These are phyloP conservation scores for Raffaelea albimanens DNA, from an alignment of 2,329 filamentous ascomycete species.

Conservation along the genomic window DNA sequence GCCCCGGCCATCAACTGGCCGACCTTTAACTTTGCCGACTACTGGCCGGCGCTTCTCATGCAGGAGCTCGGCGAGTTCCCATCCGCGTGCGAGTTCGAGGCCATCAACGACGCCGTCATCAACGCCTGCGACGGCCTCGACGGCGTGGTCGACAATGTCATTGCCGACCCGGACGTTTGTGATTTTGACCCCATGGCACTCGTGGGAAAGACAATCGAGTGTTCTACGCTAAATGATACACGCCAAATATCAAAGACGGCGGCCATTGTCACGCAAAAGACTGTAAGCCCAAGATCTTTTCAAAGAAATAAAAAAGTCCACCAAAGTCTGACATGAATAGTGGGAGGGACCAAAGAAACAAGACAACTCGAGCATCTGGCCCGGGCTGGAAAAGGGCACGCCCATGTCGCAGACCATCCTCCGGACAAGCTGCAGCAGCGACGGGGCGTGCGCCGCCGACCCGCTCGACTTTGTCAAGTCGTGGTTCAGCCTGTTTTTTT, in stretches of 20 bases:
- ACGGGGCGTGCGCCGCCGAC: not conserved
- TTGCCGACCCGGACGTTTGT: conserved; percentile 27
- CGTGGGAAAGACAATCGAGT: conserved; percentile 33
- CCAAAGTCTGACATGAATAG: too few relatives aligned
- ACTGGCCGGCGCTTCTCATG: conserved; percentile 24
- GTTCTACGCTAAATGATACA: too few relatives aligned
- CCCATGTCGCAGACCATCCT: too few relatives aligned
- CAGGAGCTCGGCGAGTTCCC: conserved; percentile 21
- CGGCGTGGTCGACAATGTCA: conserved; percentile 32
- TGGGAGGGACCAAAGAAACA: too few relatives aligned
- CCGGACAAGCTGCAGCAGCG: conserved; percentile 7
- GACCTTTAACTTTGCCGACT: conserved; percentile 20
- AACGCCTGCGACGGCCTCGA: conserved; percentile 33
- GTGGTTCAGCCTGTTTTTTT: not conserved
- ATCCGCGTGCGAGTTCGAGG: conserved; percentile 25
- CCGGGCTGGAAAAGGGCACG: too few relatives aligned
- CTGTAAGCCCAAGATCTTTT: too few relatives aligned
- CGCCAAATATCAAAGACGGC: too few relatives aligned
- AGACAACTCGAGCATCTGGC: too few relatives aligned
- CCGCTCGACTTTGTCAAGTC: conserved; percentile 3
- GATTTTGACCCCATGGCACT: conserved; percentile 19
- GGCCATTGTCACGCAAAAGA: too few relatives aligned
- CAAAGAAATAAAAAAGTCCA: too few relatives aligned
- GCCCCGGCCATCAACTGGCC: conserved; percentile 28
- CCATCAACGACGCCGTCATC: conserved; percentile 26